Evolutionary conservation across 2,329 filamentous ascomycete genomes (phyloP).

Genomic region (Aureobasidium melanogenum): DNA sequence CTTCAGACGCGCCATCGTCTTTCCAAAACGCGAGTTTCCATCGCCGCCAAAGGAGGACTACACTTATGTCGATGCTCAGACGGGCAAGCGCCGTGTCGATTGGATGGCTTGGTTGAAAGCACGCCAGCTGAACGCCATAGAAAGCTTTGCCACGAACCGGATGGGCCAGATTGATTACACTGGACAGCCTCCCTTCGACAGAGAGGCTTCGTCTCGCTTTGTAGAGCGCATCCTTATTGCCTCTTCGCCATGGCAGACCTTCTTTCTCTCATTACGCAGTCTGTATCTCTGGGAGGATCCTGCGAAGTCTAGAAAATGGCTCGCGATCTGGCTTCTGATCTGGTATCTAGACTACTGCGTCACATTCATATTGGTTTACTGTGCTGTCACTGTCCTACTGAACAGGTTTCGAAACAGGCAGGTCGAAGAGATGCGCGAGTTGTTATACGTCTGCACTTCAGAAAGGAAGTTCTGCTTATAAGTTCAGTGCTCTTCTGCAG

Average conservation of each 20-base stretch:
- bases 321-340: conserved; percentile 26
- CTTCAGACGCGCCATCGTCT: conserved; percentile 29
- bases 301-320: conserved; percentile 27
- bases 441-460: conserved; percentile 26
- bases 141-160: conserved; percentile 10
- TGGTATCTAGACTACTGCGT: conserved; percentile 31
- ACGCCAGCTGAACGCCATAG: not conserved
- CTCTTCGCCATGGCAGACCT: conserved; percentile 33
- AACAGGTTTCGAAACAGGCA: conserved; percentile 23
- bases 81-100: conserved; percentile 25
- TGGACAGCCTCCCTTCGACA: conserved; percentile 27
- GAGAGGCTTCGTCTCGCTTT: conserved; percentile 27
- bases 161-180: conserved; percentile 27
- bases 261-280: conserved; percentile 27
- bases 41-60: conserved; percentile 24
- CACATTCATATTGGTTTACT: conserved; percentile 27
- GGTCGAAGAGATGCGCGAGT: conserved; percentile 26
- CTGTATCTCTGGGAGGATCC: conserved; percentile 34
- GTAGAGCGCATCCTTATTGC: conserved; percentile 32
- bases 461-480: conserved; percentile 22
- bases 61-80: conserved; percentile 18
- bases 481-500: conserved; percentile 30
- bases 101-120: conserved; percentile 16
- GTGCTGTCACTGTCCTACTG: conserved; percentile 26
- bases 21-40: conserved; percentile 22